Evolutionary conservation across 148 eudicot species (phyloP), one percentile per base, ranked within the genome.

Genomic region (Simmondsia chinensis): DNA sequence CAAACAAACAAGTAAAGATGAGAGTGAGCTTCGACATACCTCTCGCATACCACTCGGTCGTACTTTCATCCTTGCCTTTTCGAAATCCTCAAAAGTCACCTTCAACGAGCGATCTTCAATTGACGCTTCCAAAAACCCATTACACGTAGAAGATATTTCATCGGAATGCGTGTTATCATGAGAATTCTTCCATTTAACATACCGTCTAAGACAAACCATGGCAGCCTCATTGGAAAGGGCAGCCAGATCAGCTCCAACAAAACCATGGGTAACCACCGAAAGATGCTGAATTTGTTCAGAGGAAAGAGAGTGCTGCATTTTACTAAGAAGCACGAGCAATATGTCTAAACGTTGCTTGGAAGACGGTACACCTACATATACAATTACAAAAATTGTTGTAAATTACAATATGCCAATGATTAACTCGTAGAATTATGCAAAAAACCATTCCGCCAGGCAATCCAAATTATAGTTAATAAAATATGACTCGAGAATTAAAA

Each of bases 41-140:
- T 91, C 99, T 50, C 95, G 80, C 99, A 91, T 85, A 46, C 94
- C 95, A 69, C 95, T 91, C 9, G 95, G 99, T 47, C 94, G 72
- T 32, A 86, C 65, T 77, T 72, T 85, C 61, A 76, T 66, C 62
- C 73, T 74, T 29, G 99, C 99, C 67, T 56, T 74, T 48, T 91
- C 94, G 66, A 91, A 85, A 65, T 91, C 99, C 35, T 79, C 82
- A 45, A 66, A 56, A 26, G 72, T 39, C 43, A 86, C 65, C 48
- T 70, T 64, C 53, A 76, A 62, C 39, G 13, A 44, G 18, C 4
- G 36, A 6, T 54, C 52, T 35, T 57, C 59, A 33, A 37, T 46
- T 20, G 5, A 33, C n/a, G 46, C 20, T 26, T 3, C 36, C 33
- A 32, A 38, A 46, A 48, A 39, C 13, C 14, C 43, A 37, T 26